Evolutionary conservation across 768 basidiomycete genomes (phyloP), one percentile per base, ranked within the genome.

Genomic region (Arthromyces matolae): DNA sequence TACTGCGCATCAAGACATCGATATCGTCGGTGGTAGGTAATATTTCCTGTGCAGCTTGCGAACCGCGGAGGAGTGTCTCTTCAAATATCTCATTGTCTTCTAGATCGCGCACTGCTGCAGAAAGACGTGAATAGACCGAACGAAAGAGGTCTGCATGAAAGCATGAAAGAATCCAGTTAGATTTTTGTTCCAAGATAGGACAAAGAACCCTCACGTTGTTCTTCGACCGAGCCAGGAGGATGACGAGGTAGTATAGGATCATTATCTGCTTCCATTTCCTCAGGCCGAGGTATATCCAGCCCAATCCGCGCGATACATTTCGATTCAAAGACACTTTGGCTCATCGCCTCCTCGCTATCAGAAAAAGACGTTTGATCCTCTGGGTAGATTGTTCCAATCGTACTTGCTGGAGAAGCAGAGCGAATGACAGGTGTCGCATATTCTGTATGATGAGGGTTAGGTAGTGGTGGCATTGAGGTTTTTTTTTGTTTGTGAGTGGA

Each of bases 51-150:
- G 63, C 71, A n/a, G 69, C 70, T 51, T 72, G 70, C 8, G 76
- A 75, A 34, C 76, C 75, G 13, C 71, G 71, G 16, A 75, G 60
- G 10, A 78, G 53, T 12, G 71, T 72, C 41, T 71, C 68, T 49
- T 79, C 77, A 50, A 75, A 76, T 14, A 77, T 47, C 25, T 77
- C 76, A 45, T 77, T 68, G 22, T 78, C 77, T 47, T 74, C 69
- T 14, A 79, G 54, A 43, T 69, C 60, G 8, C 64, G 65, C 8
- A 78, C 67, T 50, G 65, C 60, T 20, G 50, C 51, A 12, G 69
- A 68, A 12, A 79, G 61, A 39, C 61, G 65, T 3, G 47, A 49
- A 54, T 77, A 48, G 10, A 75, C 65, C n/a, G 59, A 54, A 18
- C 75, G 64, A 45, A 63, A 63, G 22, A 71, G 54, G 2, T 56